These are phyloP conservation scores for Glycine tomentella DNA, from an alignment of 306 rosid genomes.

Conservation along the genomic window DNA sequence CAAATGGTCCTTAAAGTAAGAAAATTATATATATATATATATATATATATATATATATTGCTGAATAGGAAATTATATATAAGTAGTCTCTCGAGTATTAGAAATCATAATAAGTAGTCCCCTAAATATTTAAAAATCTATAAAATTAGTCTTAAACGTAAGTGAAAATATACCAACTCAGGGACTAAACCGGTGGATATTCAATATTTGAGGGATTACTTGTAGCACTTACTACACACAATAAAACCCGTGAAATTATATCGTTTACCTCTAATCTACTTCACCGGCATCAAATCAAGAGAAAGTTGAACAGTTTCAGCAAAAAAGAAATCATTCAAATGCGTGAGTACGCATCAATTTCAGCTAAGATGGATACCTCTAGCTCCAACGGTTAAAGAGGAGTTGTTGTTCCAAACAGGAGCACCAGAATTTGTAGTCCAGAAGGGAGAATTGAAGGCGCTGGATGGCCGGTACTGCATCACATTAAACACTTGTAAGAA, in stretches of 20 bases:
- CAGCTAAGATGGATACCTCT: conserved; percentile 59
- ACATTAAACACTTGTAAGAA: not conserved
- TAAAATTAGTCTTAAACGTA: too few relatives aligned
- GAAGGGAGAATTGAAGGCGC: conserved; percentile 77
- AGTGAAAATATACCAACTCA: too few relatives aligned
- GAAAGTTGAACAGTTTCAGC: not conserved
- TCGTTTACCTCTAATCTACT: not conserved
- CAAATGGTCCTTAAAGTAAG: too few relatives aligned
- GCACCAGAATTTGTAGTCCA: conserved; percentile 94
- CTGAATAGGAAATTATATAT: too few relatives aligned
- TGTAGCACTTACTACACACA: not conserved
- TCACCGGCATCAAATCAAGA: not conserved
- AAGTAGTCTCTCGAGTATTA: too few relatives aligned
- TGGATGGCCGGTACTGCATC: conserved; percentile 83
- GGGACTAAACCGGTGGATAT: too few relatives aligned
- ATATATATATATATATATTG: too few relatives aligned
- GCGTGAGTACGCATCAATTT: not conserved
- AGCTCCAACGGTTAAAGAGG: conserved; percentile 70
- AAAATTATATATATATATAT: too few relatives aligned
- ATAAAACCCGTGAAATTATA: not conserved
- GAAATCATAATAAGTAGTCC: too few relatives aligned
- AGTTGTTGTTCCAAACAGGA: conserved; percentile 86
- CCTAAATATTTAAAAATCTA: too few relatives aligned
- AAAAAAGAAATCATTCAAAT: not conserved
- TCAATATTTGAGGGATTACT: too few relatives aligned